Conservation (phyloP, 345 rosid species). For the Nephelium lappaceum region DNA sequence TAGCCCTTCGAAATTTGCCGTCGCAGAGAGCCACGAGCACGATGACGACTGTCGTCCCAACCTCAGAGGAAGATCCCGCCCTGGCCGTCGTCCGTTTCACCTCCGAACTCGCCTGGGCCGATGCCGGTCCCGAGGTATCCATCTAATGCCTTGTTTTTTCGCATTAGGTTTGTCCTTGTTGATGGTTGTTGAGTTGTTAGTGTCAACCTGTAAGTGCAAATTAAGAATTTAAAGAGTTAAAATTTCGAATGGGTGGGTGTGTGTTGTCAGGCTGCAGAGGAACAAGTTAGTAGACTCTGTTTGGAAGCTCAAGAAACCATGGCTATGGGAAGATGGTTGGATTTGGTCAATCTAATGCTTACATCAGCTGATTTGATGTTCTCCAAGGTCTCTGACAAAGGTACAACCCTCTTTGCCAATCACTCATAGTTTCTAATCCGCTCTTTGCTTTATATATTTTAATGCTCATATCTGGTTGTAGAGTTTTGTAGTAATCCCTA, state of each 20-base stretch:
- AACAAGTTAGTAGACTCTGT: conserved; percentile 74
- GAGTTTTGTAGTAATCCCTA: neutral
- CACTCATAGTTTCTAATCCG: no score
- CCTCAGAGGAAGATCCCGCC: conserved; percentile 91
- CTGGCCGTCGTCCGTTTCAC: conserved; percentile 92
- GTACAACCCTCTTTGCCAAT: conserved; percentile 34
- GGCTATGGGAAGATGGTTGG: conserved; percentile 67
- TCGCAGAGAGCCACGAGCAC: conserved; percentile 27
- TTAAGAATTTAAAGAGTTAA: no score
- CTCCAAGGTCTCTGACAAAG: conserved; percentile 92
- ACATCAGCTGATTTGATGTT: conserved; percentile 87
- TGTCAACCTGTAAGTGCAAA: neutral
- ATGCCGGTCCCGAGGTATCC: conserved; percentile 95
- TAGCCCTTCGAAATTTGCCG: conserved; percentile 16
- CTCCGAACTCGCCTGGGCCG: conserved; percentile 94
- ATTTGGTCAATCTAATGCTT: conserved; percentile 80
- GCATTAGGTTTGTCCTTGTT: neutral
- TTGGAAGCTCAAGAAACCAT: conserved; percentile 80
- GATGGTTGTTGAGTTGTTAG: neutral
- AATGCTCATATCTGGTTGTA: neutral
- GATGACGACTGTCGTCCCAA: conserved; percentile 91
- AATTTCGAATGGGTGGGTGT: neutral
- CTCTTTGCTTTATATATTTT: neutral
- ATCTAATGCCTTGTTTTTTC: neutral
- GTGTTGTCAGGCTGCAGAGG: conserved; percentile 62